Evolutionary conservation across 1,139 yeast genomes (phyloP), one percentile per base, ranked within the genome.

Genomic region (Candida sp.): DNA sequence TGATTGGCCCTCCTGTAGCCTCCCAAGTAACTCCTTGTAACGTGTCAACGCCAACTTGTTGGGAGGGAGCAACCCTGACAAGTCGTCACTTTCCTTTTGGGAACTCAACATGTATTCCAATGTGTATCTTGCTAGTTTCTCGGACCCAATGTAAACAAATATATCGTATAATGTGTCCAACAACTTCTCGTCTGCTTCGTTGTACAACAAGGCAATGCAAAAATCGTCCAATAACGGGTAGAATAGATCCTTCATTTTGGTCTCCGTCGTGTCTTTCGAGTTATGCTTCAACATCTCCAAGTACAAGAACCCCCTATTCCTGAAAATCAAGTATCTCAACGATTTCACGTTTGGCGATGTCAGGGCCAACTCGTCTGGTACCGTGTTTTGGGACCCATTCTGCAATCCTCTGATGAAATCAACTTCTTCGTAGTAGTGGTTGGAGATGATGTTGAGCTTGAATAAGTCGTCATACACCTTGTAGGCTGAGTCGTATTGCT

Each of bases 231-330:
- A 65, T 67, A 76, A 63, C 3, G 78, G 66, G 56, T 77, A 77
- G 51, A 77, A 77, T 38, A 74, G 39, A 39, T 65, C 64, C 50
- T 59, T 67, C 5, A 55, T 37, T 44, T 55, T 55, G 25, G 53
- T 50, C 23, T 55, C 59, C 9, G 38, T 44, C 7, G 12, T 17
- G 9, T 42, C 46, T 2, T 44, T 48, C 9, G 47, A 42, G 39
- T 42, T 58, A 57, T 46, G 50, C 47, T 52, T 58, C 48, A 72
- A 67, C 48, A 84, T 82, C 33, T 82, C 80, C 51, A 88, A 77
- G 55, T 85, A 81, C 38, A 90, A 75, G 55, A 90, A 78, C 0
- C 97, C 97, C 52, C 96, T 74, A 63, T 94, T 94, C 57, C 97
- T 79, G 65, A 85, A 86, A 0, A 89, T 88, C 58, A 93, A 73